Evolutionary conservation across 768 basidiomycete genomes (phyloP).

Genomic region (Phylloporus arenicola): DNA sequence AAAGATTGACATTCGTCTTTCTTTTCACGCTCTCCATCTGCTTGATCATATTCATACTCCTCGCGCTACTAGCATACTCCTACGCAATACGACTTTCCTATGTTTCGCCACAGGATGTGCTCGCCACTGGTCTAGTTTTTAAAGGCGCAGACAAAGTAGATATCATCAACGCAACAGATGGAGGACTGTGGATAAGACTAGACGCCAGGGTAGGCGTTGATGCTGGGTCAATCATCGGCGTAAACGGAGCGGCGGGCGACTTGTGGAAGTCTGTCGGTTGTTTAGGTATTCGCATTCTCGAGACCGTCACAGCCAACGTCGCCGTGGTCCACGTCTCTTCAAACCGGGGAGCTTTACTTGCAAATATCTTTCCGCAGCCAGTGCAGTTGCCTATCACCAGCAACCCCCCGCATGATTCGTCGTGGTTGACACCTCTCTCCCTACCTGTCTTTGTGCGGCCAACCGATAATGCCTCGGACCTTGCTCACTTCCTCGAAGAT

Average conservation of each 20-base stretch:
- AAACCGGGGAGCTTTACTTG: constrained; percentile 35
- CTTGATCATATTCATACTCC: constrained; percentile 37
- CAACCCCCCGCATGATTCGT: constrained; percentile 34
- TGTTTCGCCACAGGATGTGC: constrained; percentile 52
- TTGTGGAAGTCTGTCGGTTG: constrained; percentile 66
- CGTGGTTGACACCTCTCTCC: constrained; percentile 57
- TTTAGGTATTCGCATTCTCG: constrained; percentile 56
- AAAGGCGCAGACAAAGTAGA: constrained; percentile 58
- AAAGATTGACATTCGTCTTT: constrained; percentile 45
- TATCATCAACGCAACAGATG: constrained; percentile 58
- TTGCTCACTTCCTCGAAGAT: constrained; percentile 49
- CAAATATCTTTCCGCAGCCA: constrained; percentile 41
- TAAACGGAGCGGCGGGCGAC: constrained; percentile 42
- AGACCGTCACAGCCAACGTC: constrained; percentile 51
- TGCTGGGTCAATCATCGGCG: constrained; percentile 55
- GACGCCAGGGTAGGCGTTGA: constrained; percentile 60
- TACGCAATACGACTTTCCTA: constrained; percentile 54
- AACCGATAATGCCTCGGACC: constrained; percentile 43
- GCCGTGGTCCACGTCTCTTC: constrained; percentile 48
- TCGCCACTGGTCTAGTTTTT: constrained; percentile 50
- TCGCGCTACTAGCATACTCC: constrained; percentile 56
- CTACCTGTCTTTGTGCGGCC: constrained; percentile 48
- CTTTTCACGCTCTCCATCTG: constrained; percentile 49
- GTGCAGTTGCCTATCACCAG: constrained; percentile 50
- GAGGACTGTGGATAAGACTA: constrained; percentile 55